Conservation (phyloP, 2,329 filamentous ascomycete genomes). For the Botrytis aclada region DNA sequence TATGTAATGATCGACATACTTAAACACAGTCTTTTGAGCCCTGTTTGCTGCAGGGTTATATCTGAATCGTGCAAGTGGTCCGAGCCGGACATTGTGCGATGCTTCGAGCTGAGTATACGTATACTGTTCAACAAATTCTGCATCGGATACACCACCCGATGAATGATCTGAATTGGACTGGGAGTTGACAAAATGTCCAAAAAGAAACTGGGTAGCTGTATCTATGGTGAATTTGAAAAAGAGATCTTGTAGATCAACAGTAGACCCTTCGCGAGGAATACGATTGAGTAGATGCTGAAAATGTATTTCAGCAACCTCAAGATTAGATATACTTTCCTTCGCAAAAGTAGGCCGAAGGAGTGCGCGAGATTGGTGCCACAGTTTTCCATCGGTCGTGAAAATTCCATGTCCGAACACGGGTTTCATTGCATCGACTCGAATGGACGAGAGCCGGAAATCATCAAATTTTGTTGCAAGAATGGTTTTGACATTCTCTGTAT, state of each 20-base stretch:
- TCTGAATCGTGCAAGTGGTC: slow-evolving; percentile 1
- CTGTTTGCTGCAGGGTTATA: neutral
- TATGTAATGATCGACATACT: slow-evolving; percentile 12
- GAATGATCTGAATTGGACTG: neutral
- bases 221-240: slow-evolving; percentile 49
- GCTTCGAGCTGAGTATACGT: slow-evolving; percentile 3
- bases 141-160: neutral
- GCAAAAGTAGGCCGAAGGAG: slow-evolving; percentile 52
- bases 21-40: neutral
- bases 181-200: slow-evolving; percentile 50
- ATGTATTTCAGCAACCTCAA: slow-evolving; percentile 66
- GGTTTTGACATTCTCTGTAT: slow-evolving; percentile 54
- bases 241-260: slow-evolving; percentile 57
- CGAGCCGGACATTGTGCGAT: slow-evolving; percentile 4
- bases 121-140: slow-evolving; percentile 12
- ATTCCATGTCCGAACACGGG: slow-evolving; percentile 23
- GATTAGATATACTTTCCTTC: slow-evolving; percentile 56
- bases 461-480: slow-evolving; percentile 52
- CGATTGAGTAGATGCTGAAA: slow-evolving; percentile 14
- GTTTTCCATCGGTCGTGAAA: slow-evolving; percentile 19
- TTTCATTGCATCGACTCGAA: slow-evolving; percentile 5
- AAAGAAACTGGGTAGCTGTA: slow-evolving; percentile 44
- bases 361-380: slow-evolving; percentile 29
- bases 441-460: slow-evolving; percentile 47
- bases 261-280: slow-evolving; percentile 18